Conservation (phyloP, 345 rosid species). For the Moricandia arvensis region DNA sequence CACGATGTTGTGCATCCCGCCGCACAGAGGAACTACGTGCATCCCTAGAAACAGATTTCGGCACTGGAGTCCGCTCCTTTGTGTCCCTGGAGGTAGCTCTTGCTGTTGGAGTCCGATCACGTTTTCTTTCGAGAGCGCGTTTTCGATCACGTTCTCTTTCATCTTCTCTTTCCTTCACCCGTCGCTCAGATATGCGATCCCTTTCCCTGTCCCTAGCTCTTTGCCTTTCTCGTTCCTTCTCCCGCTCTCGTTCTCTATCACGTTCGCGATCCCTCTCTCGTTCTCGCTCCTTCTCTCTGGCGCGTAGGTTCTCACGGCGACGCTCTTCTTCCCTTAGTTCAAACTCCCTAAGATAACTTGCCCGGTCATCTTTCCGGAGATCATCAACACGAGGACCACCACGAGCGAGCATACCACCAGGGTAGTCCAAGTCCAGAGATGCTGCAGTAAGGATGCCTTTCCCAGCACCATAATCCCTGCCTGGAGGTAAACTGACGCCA, state of each 20-base stretch:
- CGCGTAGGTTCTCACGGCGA: slow-evolving; percentile 68
- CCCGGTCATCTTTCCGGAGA: slow-evolving; percentile 72
- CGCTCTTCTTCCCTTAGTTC: slow-evolving; percentile 96
- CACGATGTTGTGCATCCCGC: slow-evolving; percentile 73
- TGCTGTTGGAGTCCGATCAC: slow-evolving; percentile 43
- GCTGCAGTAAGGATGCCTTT: slow-evolving; percentile 74
- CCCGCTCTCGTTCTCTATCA: slow-evolving; percentile 52
- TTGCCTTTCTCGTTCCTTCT: slow-evolving; percentile 39
- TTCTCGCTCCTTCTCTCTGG: slow-evolving; percentile 74
- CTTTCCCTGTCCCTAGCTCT: slow-evolving; percentile 60
- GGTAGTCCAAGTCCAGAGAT: slow-evolving; percentile 69
- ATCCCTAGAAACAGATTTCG: slow-evolving; percentile 58
- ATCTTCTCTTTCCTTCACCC: slow-evolving; percentile 72
- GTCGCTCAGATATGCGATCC: slow-evolving; percentile 61
- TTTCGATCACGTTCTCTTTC: slow-evolving; percentile 76
- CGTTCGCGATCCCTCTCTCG: slow-evolving; percentile 48
- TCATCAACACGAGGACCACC: slow-evolving; percentile 71
- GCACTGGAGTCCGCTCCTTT: slow-evolving; percentile 55
- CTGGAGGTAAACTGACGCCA: slow-evolving; percentile 98
- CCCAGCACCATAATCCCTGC: slow-evolving; percentile 87
- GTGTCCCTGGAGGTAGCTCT: slow-evolving; percentile 35
- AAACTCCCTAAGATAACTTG: slow-evolving; percentile 89
- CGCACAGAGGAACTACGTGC: slow-evolving; percentile 73
- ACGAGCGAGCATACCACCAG: slow-evolving; percentile 48
- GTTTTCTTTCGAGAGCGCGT: slow-evolving; percentile 60